Evolutionary conservation across 495 filamentous ascomycete species (phyloP), one percentile per base, ranked within the genome.

Genomic region (Xylaria longipes): DNA sequence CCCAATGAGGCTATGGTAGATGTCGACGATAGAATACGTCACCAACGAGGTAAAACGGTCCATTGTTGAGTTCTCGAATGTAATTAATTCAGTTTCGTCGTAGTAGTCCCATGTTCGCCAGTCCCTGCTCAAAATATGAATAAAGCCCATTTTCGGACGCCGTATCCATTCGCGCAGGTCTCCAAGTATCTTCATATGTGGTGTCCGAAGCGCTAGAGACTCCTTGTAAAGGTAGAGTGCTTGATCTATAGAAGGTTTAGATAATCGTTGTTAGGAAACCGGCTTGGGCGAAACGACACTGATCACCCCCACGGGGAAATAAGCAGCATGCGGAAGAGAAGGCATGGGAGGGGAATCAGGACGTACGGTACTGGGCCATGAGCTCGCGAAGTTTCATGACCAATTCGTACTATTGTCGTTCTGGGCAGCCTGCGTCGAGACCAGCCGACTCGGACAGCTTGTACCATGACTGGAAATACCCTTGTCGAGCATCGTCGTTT

Each of bases 61-160:
- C 63, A 65, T 65, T 11, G 15, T 39, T 31, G 63, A 65, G 22
- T 65, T 65, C n/a, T 65, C 63, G 41, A 65, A 65, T n/a, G 63
- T 65, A 2, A 65, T 31, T 25, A 65, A 14, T 3, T 65, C 63
- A 31, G 35, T 6, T 31, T 22, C 61, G n/a, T 65, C 14, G 58
- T 3, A 62, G 1, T 20, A 3, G n/a, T 46, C 45, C 63, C 63
- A 65, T 3, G 63, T 65, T 50, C 27, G 29, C 22, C 29, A 50
- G 45, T 65, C 63, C 14, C 5, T 20, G n/a, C 63, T 65, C 27
- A 48, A 11, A 15, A 65, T 65, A 22, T 35, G 22, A 33, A 65
- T 50, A 6, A 33, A 50, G 12, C 63, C 63, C 63, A 65, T 31
- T n/a, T 8, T 31, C 20, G 63, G 63, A 20, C 63, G 39, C 6